A percentile compares a stretch with the other conserved stretches of the same genome.
These are phyloP conservation scores for Floccularia luteovirens DNA, from an alignment of 768 basidiomycete species.

Conservation along the genomic window DNA sequence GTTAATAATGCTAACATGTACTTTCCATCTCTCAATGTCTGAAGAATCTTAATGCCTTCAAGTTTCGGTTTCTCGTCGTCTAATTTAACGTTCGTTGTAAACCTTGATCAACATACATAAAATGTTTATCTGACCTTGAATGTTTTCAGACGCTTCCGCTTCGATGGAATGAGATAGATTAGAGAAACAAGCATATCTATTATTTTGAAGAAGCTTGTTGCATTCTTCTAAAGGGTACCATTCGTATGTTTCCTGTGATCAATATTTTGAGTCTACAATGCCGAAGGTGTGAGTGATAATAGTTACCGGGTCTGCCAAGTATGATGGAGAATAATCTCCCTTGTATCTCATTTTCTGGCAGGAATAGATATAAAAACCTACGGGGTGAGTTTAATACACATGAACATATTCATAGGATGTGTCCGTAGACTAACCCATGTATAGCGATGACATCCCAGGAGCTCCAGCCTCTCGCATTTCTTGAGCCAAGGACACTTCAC, in stretches of 20 bases:
- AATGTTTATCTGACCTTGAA: too few species aligned
- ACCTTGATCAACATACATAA: too few species aligned
- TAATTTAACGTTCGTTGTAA: too few species aligned
- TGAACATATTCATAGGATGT: too few species aligned
- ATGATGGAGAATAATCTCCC: constrained; percentile 86
- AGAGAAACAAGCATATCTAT: constrained; percentile 67
- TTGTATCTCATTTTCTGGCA: constrained; percentile 97
- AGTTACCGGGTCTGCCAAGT: constrained; percentile 76
- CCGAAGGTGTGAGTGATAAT: background rate
- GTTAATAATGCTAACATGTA: too few species aligned
- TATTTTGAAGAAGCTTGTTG: constrained; percentile 48
- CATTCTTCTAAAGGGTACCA: constrained; percentile 70
- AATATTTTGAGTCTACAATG: background rate
- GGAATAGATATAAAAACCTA: constrained; percentile 90
- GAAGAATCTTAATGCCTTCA: too few species aligned
- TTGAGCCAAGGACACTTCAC: constrained; percentile 67
- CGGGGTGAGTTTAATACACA: too few species aligned
- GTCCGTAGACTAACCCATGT: constrained; percentile 63
- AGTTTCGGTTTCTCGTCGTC: too few species aligned
- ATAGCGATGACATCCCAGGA: constrained; percentile 56
- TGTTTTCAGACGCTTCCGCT: constrained; percentile 7
- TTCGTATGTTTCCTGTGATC: constrained; percentile 66
- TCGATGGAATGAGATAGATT: constrained; percentile 47
- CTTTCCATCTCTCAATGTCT: too few species aligned
- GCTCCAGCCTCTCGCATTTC: constrained; percentile 73